phyloP scores from a whole-genome alignment of 2,329 filamentous ascomycete species.

The Neurospora sp. region DNA sequence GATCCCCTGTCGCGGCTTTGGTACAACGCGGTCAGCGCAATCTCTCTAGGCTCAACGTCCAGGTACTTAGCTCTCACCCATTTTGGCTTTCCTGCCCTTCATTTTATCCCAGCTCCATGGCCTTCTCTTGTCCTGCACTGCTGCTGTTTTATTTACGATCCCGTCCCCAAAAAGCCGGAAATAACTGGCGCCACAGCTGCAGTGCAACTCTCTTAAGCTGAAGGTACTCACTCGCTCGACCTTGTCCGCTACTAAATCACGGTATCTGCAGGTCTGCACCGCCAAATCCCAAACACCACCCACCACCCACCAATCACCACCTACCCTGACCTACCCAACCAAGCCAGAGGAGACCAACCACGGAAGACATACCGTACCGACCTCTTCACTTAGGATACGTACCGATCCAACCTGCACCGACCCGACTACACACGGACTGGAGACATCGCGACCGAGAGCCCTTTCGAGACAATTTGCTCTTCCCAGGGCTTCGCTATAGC shows the following conservation, averaged over 20 bases:
- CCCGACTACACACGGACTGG: background rate
- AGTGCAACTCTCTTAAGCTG: background rate
- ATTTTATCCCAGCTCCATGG: background rate
- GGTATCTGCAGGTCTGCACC: background rate
- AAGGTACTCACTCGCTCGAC: background rate
- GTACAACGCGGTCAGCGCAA: background rate
- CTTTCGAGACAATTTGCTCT: background rate
- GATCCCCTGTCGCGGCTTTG: background rate
- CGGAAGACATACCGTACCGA: background rate
- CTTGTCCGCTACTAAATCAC: background rate
- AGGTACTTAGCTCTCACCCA: background rate
- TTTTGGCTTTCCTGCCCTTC: background rate
- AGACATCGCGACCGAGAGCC: background rate
- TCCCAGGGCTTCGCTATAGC: background rate
- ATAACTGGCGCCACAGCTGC: background rate
- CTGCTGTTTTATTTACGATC: background rate
- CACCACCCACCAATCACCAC: background rate
- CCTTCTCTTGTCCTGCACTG: background rate
- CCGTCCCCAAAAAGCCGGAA: background rate
- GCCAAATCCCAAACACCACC: background rate
- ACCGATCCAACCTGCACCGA: background rate
- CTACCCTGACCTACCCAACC: background rate
- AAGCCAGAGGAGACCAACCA: background rate
- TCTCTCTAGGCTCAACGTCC: background rate
- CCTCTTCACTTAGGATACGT: background rate